Evolutionary conservation across 768 basidiomycete genomes (phyloP).

Genomic region (Boletus barrowsii): DNA sequence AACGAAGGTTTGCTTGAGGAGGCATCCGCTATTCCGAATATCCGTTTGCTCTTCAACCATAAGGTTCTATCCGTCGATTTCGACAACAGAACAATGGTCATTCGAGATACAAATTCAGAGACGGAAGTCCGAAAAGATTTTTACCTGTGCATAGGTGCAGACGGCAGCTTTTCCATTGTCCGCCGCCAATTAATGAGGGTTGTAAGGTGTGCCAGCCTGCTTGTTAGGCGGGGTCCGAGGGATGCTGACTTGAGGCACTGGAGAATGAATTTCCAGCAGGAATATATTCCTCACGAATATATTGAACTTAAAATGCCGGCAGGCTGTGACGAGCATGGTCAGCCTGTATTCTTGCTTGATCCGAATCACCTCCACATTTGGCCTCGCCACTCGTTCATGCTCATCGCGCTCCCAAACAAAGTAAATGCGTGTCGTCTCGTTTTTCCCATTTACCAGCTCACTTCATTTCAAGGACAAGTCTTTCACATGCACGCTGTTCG

Average conservation of each 20-base stretch:
- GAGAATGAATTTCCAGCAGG: constrained; percentile 94
- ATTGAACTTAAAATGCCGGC: constrained; percentile 95
- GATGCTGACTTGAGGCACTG: constrained; percentile 22
- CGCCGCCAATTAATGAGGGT: constrained; percentile 95
- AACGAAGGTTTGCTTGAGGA: constrained; percentile 84
- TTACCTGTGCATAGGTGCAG: constrained; percentile 86
- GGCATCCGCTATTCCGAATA: constrained; percentile 56
- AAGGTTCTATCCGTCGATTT: constrained; percentile 80
- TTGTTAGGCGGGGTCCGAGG: constrained; percentile 4
- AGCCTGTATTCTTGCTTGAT: constrained; percentile 77
- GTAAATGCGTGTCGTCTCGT: constrained; percentile 42
- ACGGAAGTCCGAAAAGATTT: constrained; percentile 51
- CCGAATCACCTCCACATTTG: constrained; percentile 97
- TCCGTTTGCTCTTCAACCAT: constrained; percentile 75
- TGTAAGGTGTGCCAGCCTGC: constrained; percentile 59
- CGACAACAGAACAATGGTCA: constrained; percentile 52
- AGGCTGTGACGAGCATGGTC: constrained; percentile 56
- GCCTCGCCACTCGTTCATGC: constrained; percentile 99
- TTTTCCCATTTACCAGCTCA: constrained; percentile 28
- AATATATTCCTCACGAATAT: constrained; percentile 95
- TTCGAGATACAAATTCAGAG: constrained; percentile 45
- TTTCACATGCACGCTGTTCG: constrained; percentile 96
- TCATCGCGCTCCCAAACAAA: constrained; percentile 97
- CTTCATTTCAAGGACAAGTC: constrained; percentile 73
- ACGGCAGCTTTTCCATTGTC: constrained; percentile 91